A percentile compares a stretch with the other conserved stretches of the same genome.
phyloP scores from a whole-genome alignment of 2,329 filamentous ascomycete species.

The Endoconidiophora laricicola region DNA sequence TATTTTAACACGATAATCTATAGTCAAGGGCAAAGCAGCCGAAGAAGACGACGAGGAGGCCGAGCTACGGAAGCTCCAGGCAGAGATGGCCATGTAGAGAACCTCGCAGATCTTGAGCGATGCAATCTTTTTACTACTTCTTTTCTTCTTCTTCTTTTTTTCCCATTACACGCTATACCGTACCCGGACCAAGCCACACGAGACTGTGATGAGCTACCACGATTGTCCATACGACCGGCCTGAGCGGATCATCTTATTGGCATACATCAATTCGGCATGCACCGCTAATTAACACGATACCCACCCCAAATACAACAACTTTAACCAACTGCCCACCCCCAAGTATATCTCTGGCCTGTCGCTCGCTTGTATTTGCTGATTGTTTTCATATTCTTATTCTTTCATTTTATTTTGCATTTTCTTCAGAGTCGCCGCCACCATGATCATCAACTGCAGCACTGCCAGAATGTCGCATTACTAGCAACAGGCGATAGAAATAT shows the following conservation, averaged over 20 bases:
- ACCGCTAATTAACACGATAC: neutral
- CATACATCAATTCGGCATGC: no score
- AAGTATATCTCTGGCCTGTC: neutral
- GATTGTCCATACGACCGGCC: neutral
- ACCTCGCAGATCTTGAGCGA: neutral
- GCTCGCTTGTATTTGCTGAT: neutral
- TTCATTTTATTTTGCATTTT: neutral
- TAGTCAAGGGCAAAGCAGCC: constrained; percentile 32
- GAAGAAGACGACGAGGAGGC: constrained; percentile 86
- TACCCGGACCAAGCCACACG: neutral
- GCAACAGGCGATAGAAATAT: no score
- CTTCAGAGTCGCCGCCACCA: no score
- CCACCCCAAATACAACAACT: neutral
- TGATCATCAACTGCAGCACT: no score
- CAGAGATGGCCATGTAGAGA: constrained; percentile 88
- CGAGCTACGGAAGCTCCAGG: constrained; percentile 81
- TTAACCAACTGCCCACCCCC: neutral
- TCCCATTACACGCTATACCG: neutral
- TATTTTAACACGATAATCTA: neutral
- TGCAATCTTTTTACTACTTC: neutral
- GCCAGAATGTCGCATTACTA: no score
- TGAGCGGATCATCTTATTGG: no score
- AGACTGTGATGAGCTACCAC: neutral
- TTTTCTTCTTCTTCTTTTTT: neutral
- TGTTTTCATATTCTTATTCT: neutral